phyloP scores from a whole-genome alignment of 2,329 filamentous ascomycete species.

The Ascochyta rabiei region DNA sequence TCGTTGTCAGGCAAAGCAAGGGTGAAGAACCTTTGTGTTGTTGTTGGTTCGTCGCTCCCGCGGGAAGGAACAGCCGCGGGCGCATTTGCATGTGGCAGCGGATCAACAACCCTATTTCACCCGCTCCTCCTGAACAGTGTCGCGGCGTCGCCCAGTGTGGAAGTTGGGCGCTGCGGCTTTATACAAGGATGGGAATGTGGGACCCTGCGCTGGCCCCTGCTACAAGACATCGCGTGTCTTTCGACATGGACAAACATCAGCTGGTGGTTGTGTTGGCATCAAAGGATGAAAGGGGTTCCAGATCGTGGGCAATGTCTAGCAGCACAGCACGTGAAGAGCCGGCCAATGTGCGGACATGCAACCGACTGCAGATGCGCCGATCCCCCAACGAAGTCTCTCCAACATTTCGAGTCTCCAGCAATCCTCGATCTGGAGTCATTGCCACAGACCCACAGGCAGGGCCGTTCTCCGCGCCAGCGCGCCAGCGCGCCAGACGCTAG shows the following conservation, averaged over 20 bases:
- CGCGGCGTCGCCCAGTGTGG: constrained; percentile 7
- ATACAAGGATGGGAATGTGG: constrained; percentile 4
- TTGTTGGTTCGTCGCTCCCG: constrained; percentile 3
- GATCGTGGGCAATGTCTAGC: neutral
- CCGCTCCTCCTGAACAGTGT: constrained; percentile 7
- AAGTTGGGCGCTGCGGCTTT: constrained; percentile 17
- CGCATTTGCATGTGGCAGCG: neutral
- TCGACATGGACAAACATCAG: neutral
- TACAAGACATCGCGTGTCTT: constrained; percentile 7
- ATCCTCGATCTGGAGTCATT: constrained; percentile 10
- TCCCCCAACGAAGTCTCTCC: constrained; percentile 14
- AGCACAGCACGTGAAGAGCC: neutral
- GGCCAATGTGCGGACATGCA: neutral
- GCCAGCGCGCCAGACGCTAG: constrained; percentile 12
- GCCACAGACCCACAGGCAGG: constrained; percentile 16
- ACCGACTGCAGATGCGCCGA: constrained; percentile 5
- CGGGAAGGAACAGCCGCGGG: constrained; percentile 12
- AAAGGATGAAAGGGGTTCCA: neutral
- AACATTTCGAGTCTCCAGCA: constrained; percentile 12
- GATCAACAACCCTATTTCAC: constrained; percentile 12
- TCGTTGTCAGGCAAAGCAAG: neutral
- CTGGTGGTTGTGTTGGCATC: constrained; percentile 1
- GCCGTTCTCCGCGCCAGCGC: constrained; percentile 3
- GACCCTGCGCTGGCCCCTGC: constrained; percentile 11
- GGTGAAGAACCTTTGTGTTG: neutral